Percentiles rank a stretch among this genome's conserved stretches.
These are phyloP conservation scores for Vigna reflexopilosa DNA, from an alignment of 306 rosid species.

Conservation along the genomic window DNA sequence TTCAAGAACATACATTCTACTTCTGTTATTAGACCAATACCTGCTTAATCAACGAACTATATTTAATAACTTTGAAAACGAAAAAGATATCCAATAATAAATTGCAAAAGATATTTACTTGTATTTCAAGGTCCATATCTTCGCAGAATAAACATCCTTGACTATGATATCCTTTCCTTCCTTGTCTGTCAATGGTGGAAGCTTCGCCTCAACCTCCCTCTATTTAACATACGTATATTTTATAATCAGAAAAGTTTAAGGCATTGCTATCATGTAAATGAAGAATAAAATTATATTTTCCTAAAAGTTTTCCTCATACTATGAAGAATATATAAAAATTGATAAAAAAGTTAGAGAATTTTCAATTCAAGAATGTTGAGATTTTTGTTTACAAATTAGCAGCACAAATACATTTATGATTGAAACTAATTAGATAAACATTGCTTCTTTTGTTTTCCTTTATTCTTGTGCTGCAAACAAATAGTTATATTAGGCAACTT, in stretches of 20 bases:
- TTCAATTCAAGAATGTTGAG: neutral
- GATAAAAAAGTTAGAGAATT: neutral
- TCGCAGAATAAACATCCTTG: conserved; percentile 56
- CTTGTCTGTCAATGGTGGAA: conserved; percentile 54
- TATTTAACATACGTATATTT: conserved; percentile 32
- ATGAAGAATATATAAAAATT: neutral
- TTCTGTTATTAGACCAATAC: conserved; percentile 67
- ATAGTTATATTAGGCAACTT: neutral
- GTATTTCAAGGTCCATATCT: conserved; percentile 58
- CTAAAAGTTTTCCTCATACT: neutral
- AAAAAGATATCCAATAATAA: neutral
- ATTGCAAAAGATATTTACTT: conserved; percentile 35
- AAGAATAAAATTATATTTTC: neutral
- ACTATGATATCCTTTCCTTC: conserved; percentile 56
- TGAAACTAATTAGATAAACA: neutral
- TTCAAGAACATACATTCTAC: conserved; percentile 77
- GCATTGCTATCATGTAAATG: neutral
- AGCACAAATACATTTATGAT: neutral
- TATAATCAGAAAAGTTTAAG: neutral
- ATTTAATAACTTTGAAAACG: neutral
- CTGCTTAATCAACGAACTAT: conserved; percentile 42
- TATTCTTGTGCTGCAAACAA: conserved; percentile 29
- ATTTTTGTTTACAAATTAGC: neutral
- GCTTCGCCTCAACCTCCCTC: conserved; percentile 69
- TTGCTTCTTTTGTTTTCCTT: neutral